Conservation (phyloP, 345 rosid species). For the Acer negundo region DNA sequence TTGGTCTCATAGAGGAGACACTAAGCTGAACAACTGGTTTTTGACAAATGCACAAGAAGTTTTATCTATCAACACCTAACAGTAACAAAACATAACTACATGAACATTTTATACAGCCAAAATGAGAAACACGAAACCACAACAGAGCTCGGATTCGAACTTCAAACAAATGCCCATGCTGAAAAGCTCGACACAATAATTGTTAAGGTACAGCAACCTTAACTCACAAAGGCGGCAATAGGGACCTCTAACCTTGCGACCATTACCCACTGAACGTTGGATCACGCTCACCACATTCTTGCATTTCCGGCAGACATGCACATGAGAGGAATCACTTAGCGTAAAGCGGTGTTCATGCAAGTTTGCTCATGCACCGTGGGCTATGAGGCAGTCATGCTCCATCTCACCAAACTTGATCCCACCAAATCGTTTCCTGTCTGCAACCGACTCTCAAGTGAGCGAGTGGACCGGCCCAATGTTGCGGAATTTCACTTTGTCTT, state of each 20-base stretch:
- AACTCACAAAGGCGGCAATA: constrained; percentile 68
- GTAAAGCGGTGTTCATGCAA: constrained; percentile 82
- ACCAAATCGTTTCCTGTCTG: constrained; percentile 82
- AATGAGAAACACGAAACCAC: background rate
- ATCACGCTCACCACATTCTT: constrained; percentile 66
- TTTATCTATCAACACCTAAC: background rate
- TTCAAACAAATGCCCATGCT: constrained; percentile 78
- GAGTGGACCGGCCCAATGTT: constrained; percentile 96
- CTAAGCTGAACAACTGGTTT: background rate
- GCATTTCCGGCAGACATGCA: constrained; percentile 73
- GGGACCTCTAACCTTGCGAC: constrained; percentile 79
- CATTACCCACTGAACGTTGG: constrained; percentile 52
- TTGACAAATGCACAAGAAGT: background rate
- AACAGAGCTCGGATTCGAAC: constrained; percentile 60
- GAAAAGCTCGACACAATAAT: constrained; percentile 76
- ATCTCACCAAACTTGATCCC: constrained; percentile 93
- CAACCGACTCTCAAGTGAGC: constrained; percentile 84
- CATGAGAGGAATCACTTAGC: constrained; percentile 71
- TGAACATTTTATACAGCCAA: background rate
- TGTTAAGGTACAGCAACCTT: constrained; percentile 69
- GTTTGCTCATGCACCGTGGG: constrained; percentile 83
- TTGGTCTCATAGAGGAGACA: too few relatives aligned
- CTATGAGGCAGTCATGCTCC: constrained; percentile 90
- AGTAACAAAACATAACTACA: background rate
- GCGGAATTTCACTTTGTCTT: constrained; percentile 90